These are phyloP conservation scores for Lepidium africanum DNA, from an alignment of 345 rosid genomes.

Conservation along the genomic window DNA sequence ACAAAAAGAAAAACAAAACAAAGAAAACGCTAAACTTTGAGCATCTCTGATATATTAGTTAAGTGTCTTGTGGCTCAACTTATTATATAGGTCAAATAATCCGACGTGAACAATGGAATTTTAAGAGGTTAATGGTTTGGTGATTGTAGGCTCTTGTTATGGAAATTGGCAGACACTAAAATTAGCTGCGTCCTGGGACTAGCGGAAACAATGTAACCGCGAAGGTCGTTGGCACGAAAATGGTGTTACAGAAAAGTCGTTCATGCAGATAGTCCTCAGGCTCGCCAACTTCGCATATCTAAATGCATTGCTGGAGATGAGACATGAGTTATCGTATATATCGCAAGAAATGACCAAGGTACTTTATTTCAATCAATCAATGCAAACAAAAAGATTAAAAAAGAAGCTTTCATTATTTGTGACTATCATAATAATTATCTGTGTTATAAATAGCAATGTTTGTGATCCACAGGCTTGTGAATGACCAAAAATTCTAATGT, in stretches of 20 bases:
- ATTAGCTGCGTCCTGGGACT: slow-evolving; percentile 82
- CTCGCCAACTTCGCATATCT: slow-evolving; percentile 67
- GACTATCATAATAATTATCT: too few species aligned
- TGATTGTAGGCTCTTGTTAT: slow-evolving; percentile 15
- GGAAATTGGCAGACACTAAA: slow-evolving; percentile 66
- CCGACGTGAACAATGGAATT: neutral
- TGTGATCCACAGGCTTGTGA: neutral
- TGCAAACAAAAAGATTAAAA: too few species aligned
- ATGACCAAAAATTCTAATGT: neutral
- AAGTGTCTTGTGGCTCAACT: neutral
- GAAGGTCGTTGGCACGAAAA: slow-evolving; percentile 65
- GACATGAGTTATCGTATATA: slow-evolving; percentile 73
- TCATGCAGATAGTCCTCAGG: slow-evolving; percentile 57
- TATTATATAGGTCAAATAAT: neutral
- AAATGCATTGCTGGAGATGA: slow-evolving; percentile 93
- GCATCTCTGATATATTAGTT: neutral
- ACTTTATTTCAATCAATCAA: neutral
- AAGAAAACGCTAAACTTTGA: too few species aligned
- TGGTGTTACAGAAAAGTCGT: slow-evolving; percentile 77
- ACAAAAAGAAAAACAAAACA: too few species aligned
- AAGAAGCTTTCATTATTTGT: too few species aligned
- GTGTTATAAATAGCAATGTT: neutral
- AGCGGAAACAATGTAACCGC: slow-evolving; percentile 73
- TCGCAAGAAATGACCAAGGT: slow-evolving; percentile 96
- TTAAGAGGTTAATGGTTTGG: neutral